Conservation (phyloP, 1,139 yeast species). For the Candida sanyaensis region DNA sequence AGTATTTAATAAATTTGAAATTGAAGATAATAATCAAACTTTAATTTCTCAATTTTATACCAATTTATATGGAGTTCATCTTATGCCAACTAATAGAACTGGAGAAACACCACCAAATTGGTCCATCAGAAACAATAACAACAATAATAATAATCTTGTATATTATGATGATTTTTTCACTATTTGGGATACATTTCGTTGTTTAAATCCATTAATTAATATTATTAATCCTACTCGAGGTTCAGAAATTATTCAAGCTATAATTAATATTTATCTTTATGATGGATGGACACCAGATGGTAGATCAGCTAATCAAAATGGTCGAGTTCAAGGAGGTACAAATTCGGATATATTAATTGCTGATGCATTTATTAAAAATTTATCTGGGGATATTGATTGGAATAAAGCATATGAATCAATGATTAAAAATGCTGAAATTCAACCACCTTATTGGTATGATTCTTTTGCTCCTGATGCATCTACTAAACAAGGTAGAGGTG, state of each 20-base stretch:
- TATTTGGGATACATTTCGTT: slow-evolving; percentile 43
- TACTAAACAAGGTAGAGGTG: slow-evolving; percentile 33
- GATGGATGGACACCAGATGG: slow-evolving; percentile 44
- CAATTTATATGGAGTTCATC: slow-evolving; percentile 34
- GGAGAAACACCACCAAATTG: slow-evolving; percentile 35
- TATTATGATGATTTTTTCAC: slow-evolving; percentile 43
- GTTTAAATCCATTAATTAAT: slow-evolving; percentile 32
- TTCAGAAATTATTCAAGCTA: slow-evolving; percentile 31
- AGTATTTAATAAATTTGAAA: slow-evolving; percentile 24
- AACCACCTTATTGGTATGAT: slow-evolving; percentile 29
- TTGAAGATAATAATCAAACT: slow-evolving; percentile 22
- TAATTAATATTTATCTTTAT: slow-evolving; percentile 30
- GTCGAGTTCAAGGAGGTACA: slow-evolving; percentile 42
- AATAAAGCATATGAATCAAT: slow-evolving; percentile 33
- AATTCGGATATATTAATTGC: slow-evolving; percentile 42
- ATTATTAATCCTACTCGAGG: slow-evolving; percentile 29
- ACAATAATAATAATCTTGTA: slow-evolving; percentile 15
- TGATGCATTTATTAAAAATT: slow-evolving; percentile 35
- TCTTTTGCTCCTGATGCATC: slow-evolving; percentile 28
- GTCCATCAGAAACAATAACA: slow-evolving; percentile 19
- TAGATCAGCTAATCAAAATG: slow-evolving; percentile 38
- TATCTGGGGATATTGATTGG: slow-evolving; percentile 30
- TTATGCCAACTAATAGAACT: slow-evolving; percentile 37
- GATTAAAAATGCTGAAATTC: slow-evolving; percentile 38
- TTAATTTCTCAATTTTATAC: slow-evolving; percentile 27